These are phyloP conservation scores for Metschnikowia arizonensis DNA, from an alignment of 805 yeast species.

Conservation along the genomic window DNA sequence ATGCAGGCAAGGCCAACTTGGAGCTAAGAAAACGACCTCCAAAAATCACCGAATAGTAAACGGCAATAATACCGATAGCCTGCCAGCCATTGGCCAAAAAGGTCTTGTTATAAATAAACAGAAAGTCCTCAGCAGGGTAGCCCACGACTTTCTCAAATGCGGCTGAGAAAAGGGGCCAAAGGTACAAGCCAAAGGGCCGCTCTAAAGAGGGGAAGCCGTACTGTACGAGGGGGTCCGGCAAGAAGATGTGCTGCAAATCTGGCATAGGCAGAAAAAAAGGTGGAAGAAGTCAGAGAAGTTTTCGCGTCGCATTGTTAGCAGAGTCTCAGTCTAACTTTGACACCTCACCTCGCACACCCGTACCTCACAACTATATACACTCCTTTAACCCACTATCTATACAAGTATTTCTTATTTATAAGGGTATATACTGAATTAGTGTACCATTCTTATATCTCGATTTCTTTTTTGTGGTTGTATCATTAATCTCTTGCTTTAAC, in stretches of 20 bases:
- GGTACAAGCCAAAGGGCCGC: slow-evolving; percentile 52
- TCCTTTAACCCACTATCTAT: no score
- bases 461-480: no score
- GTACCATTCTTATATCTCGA: no score
- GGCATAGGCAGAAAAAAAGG: slow-evolving; percentile 7
- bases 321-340: no score
- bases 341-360: no score
- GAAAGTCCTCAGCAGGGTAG: slow-evolving; percentile 61
- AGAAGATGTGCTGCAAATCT: slow-evolving; percentile 10
- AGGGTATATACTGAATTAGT: no score
- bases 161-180: slow-evolving; percentile 65
- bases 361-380: no score
- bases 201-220: slow-evolving; percentile 34
- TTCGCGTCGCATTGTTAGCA: slow-evolving; percentile 3
- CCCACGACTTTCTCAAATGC: slow-evolving; percentile 45
- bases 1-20: slow-evolving; percentile 51
- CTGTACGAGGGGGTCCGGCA: slow-evolving; percentile 23
- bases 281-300: slow-evolving; percentile 1
- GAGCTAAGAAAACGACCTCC: slow-evolving; percentile 73
- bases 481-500: no score
- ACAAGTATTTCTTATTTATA: no score
- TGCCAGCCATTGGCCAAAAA: slow-evolving; percentile 63
- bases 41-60: slow-evolving; percentile 39
- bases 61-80: slow-evolving; percentile 42
- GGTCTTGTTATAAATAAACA: slow-evolving; percentile 60